Evolutionary conservation across 192 early-diverging fungal genomes (phyloP), one percentile per base, ranked within the genome.

Genomic region (Spizellomyces sp.): DNA sequence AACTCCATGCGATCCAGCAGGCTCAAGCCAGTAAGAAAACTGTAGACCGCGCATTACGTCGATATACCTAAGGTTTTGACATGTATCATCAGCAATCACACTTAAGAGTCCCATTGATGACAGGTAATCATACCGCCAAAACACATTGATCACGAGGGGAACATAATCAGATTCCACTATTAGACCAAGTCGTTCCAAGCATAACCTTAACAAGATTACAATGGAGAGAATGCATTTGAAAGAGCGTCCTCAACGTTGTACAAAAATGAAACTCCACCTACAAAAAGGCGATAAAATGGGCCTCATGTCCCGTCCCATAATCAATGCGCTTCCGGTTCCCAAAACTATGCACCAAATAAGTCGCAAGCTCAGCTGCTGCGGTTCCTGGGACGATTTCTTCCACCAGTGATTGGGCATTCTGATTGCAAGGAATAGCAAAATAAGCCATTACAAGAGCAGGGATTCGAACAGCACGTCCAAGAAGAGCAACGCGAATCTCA

Each of bases 301-400:
- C 89, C 82, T 99, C 96, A 67, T 99, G 96, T 8, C 96, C 95
- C 5, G 95, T 96, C 36, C 97, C 97, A 83, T 98, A 99, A 82
- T 99, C 97, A 65, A 98, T 95, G 66, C 97, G 88, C 66, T 87
- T 90, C 9, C 91, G 86, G 73, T 95, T 93, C 8, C 97, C 97
- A 86, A 94, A 98, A 70, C 86, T 84, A 75, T 95, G 88, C 17
- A 86, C 58, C 62, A 93, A 84, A 82, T 99, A 99, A 45, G 79
- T 81, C 15, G 90, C 77, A 5, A 95, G 80, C 73, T 93, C 90
- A n/a, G 78, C 70, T 6, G 81, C 71, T 27, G 79, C 74, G 2
- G 74, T 78, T 0, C 70, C 45, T 8, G 68, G 66, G 21, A 75
- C 73, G 58, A 77, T 46, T 22, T 75, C 60, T n/a, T 27, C 50